Conservation (phyloP, 345 rosid species). For the Abelmoschus esculentus region DNA sequence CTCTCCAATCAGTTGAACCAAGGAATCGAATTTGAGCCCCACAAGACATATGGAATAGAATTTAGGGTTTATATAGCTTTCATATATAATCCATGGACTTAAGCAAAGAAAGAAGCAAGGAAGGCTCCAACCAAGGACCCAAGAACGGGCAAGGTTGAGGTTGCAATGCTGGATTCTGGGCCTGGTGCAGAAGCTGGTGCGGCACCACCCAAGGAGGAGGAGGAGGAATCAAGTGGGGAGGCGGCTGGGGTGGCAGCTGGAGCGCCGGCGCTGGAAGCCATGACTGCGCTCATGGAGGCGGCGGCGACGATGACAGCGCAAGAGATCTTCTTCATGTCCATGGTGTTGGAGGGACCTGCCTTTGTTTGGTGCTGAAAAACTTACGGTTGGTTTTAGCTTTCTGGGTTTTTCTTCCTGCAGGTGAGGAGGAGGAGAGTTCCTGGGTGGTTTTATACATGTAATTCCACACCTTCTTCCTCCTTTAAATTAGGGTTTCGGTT, state of each 20-base stretch:
- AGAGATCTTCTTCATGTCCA: slow-evolving; percentile 71
- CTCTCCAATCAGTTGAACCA: no score
- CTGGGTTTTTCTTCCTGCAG: slow-evolving; percentile 15
- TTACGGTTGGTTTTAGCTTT: neutral
- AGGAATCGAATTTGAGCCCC: no score
- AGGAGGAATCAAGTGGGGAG: slow-evolving; percentile 15
- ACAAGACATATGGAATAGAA: no score
- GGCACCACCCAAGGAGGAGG: neutral
- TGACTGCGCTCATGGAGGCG: slow-evolving; percentile 44
- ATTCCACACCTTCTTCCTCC: no score
- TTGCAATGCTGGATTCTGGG: slow-evolving; percentile 26
- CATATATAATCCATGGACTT: neutral
- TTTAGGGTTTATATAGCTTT: no score
- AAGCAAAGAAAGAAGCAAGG: slow-evolving; percentile 51
- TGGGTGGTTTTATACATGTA: neutral
- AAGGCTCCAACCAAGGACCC: slow-evolving; percentile 66
- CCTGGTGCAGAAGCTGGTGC: slow-evolving; percentile 37
- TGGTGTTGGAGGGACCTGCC: slow-evolving; percentile 20
- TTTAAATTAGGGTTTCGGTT: neutral
- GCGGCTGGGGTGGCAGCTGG: slow-evolving; percentile 21
- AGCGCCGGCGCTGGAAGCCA: slow-evolving; percentile 32
- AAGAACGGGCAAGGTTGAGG: slow-evolving; percentile 42
- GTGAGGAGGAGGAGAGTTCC: slow-evolving; percentile 1
- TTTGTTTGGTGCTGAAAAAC: neutral
- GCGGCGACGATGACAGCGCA: slow-evolving; percentile 46